Conservation (phyloP, 768 basidiomycete species). For the Pleurotus tuoliensis region DNA sequence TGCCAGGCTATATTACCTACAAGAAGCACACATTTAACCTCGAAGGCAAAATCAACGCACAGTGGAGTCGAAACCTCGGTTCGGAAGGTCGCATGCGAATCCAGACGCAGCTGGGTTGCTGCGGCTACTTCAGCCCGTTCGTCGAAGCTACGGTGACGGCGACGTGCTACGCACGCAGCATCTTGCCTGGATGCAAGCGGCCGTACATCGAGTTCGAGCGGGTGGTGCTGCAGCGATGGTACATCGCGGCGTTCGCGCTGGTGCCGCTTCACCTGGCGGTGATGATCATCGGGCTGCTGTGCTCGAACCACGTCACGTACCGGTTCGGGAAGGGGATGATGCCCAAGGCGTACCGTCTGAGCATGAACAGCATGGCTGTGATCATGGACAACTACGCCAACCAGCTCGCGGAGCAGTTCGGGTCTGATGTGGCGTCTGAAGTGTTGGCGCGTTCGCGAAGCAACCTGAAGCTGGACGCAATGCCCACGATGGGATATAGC, state of each 20-base stretch:
- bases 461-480: conserved; percentile 37
- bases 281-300: conserved; percentile 63
- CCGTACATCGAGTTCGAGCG: conserved; percentile 58
- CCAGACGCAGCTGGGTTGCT: conserved; percentile 74
- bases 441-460: conserved; percentile 54
- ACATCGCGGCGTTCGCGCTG: conserved; percentile 57
- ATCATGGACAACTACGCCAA: conserved; percentile 85
- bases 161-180: conserved; percentile 70
- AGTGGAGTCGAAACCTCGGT: conserved; percentile 67
- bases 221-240: conserved; percentile 57
- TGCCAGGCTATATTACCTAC: conserved; percentile 78
- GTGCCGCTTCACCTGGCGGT: conserved; percentile 65
- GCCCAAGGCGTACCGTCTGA: conserved; percentile 78
- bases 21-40: conserved; percentile 73
- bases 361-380: conserved; percentile 69
- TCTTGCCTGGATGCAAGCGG: conserved; percentile 71
- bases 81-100: conserved; percentile 58
- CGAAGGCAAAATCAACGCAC: conserved; percentile 74
- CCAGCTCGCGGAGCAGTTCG: conserved; percentile 67
- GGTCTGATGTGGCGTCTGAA: conserved; percentile 57
- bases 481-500: conserved; percentile 23
- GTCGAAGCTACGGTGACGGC: conserved; percentile 74
- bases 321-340: conserved; percentile 87
- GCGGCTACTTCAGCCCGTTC: conserved; percentile 78
- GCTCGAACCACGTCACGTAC: conserved; percentile 82